phyloP scores from a whole-genome alignment of 805 yeast species.

The Monosporozyma aquatica region DNA sequence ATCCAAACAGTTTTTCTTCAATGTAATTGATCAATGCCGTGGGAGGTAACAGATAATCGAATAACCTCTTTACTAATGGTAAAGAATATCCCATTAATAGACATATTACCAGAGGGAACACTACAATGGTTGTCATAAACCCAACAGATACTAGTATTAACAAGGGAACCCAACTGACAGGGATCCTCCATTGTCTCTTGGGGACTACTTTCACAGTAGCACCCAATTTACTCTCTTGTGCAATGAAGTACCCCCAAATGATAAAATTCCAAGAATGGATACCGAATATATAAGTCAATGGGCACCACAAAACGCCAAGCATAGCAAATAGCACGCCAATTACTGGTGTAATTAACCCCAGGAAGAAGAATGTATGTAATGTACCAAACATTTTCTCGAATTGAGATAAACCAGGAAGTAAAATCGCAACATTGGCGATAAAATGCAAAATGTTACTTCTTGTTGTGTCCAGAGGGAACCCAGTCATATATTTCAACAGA shows the following conservation, averaged over 20 bases:
- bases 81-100: background rate
- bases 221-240: slow-evolving; percentile 3
- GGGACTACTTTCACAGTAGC: background rate
- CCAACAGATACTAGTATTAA: background rate
- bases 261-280: slow-evolving; percentile 1
- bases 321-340: background rate
- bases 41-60: slow-evolving; percentile 4
- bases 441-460: background rate
- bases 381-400: slow-evolving; percentile 4
- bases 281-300: background rate
- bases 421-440: background rate
- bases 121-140: background rate
- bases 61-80: background rate
- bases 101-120: background rate
- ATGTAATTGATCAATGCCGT: background rate
- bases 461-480: slow-evolving; percentile 3
- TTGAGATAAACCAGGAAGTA: slow-evolving; percentile 2
- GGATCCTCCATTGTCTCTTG: background rate
- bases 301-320: background rate
- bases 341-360: background rate
- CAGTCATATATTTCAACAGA: background rate
- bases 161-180: background rate
- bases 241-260: slow-evolving; percentile 3
- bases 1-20: background rate
- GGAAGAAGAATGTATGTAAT: slow-evolving; percentile 2